Evolutionary conservation across 352 stramenopile species (phyloP), one percentile per base, ranked within the genome.

Genomic region (Aphanomyces cochlioides): DNA sequence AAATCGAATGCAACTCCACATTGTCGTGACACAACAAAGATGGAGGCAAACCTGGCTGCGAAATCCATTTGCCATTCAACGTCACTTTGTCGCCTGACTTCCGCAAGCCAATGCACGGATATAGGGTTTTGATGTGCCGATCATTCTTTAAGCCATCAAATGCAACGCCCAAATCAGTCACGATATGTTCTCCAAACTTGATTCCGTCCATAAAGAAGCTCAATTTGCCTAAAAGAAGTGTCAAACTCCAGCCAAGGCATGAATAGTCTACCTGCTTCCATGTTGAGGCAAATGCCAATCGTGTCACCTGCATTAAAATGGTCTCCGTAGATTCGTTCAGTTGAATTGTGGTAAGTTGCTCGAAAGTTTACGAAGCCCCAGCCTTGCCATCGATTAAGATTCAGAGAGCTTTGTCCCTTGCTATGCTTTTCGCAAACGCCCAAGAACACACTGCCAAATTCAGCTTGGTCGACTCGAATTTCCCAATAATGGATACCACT

Each of bases 171-270:
- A 99, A 81, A 77, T 99, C 96, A 59, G 96, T 97, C 39, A 99
- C 83, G 65, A 98, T 98, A 73, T 99, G 97, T 76, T 99, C 96
- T n/a, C 97, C 97, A 83, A 98, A 99, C 77, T 99, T 99, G 57
- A 99, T 94, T 19, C 96, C 97, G 75, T 99, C 97, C 83, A 98
- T 98, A 68, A 99, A 99, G 77, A 99, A 99, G 43, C 91, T 94
- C 48, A 99, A 75, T 57, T 96, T 97, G 41, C 98, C 97, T 75
- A 93, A 15, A n/a, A 15, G 56, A 34, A 7, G 7, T 12, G 10
- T 56, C 17, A 47, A 1, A 7, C 8, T 59, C 15, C 56, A 10
- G 38, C 36, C 19, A 28, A 58, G 8, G 7, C 10, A 58, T 58
- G 36, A 36, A 58, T 58, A 58, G 7, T 53, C 19, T 70, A 70